These are phyloP conservation scores for Trichaptum fuscoviolaceum DNA, from an alignment of 768 basidiomycete genomes.

Conservation along the genomic window DNA sequence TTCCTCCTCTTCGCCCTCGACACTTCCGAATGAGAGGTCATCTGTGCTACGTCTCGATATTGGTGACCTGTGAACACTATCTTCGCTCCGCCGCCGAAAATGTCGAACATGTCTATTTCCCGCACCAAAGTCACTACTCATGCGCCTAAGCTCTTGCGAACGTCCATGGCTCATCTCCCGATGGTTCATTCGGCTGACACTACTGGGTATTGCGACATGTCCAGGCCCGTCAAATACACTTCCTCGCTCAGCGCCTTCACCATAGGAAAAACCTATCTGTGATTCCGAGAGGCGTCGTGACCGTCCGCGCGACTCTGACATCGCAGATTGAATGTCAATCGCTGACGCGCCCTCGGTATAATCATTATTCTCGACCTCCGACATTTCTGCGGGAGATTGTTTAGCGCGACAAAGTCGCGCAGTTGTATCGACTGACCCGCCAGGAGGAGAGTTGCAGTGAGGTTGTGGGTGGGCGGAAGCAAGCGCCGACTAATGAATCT, in stretches of 20 bases:
- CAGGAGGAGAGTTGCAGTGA: not conserved
- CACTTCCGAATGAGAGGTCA: constrained; percentile 30
- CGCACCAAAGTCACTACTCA: constrained; percentile 7
- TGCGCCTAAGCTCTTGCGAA: constrained; percentile 7
- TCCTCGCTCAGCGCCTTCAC: constrained; percentile 37
- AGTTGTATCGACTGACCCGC: not conserved
- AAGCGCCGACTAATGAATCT: too few relatives aligned
- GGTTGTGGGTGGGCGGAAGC: not conserved
- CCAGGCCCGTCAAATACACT: constrained; percentile 70
- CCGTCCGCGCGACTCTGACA: constrained; percentile 35
- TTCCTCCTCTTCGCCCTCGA: constrained; percentile 30
- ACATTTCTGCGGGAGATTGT: not conserved
- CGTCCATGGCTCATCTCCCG: constrained; percentile 14
- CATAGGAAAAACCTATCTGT: constrained; percentile 52
- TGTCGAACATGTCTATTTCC: constrained; percentile 1
- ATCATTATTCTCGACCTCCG: constrained; percentile 33
- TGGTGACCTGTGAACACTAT: constrained; percentile 33
- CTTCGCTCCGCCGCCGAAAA: constrained; percentile 7
- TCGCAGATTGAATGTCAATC: constrained; percentile 61
- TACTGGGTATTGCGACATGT: constrained; percentile 65
- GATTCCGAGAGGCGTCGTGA: constrained; percentile 55
- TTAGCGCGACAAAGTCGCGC: not conserved
- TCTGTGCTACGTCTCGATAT: constrained; percentile 41
- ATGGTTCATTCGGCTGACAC: constrained; percentile 74
- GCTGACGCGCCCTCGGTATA: constrained; percentile 86